These are phyloP conservation scores for Tetrapyrgos nigripes DNA, from an alignment of 1,284 basidiomycete species.

Conservation along the genomic window DNA sequence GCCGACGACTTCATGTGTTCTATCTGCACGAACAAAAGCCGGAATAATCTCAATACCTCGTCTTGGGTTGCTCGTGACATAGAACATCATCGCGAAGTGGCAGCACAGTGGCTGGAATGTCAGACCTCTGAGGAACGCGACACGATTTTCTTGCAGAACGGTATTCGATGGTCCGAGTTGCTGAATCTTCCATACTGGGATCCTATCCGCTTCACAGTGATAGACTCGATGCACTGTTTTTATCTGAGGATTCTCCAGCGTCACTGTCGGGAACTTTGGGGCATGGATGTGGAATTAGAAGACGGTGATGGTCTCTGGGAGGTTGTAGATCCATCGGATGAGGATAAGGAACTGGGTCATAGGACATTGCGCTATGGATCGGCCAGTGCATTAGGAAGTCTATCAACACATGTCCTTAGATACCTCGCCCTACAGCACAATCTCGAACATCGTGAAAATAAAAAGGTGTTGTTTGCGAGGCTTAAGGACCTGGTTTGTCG, in stretches of 20 bases:
- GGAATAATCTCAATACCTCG: constrained; percentile 30
- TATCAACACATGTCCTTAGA: not conserved
- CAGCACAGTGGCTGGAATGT: constrained; percentile 29
- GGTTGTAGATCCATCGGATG: not conserved
- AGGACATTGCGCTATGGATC: not conserved
- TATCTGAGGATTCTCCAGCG: constrained; percentile 17
- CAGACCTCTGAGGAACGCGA: constrained; percentile 17
- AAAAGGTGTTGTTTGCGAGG: not conserved
- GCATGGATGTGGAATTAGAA: constrained; percentile 22
- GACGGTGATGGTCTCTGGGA: constrained; percentile 27
- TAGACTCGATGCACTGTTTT: constrained; percentile 48
- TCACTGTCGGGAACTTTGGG: constrained; percentile 22
- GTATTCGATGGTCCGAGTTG: constrained; percentile 41
- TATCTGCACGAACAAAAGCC: constrained; percentile 35
- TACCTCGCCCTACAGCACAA: not conserved
- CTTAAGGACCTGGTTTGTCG: not conserved
- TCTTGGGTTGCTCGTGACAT: constrained; percentile 10
- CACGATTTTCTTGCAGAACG: constrained; percentile 22
- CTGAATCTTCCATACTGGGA: constrained; percentile 46
- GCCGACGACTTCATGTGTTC: constrained; percentile 37
- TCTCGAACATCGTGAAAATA: not conserved
- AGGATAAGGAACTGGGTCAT: constrained; percentile 4
- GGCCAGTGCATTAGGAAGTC: not conserved
- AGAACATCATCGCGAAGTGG: constrained; percentile 25
- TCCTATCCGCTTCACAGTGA: constrained; percentile 31